These are phyloP conservation scores for Talaromyces albobiverticillius DNA, from an alignment of 2,329 filamentous ascomycete species.

Conservation along the genomic window DNA sequence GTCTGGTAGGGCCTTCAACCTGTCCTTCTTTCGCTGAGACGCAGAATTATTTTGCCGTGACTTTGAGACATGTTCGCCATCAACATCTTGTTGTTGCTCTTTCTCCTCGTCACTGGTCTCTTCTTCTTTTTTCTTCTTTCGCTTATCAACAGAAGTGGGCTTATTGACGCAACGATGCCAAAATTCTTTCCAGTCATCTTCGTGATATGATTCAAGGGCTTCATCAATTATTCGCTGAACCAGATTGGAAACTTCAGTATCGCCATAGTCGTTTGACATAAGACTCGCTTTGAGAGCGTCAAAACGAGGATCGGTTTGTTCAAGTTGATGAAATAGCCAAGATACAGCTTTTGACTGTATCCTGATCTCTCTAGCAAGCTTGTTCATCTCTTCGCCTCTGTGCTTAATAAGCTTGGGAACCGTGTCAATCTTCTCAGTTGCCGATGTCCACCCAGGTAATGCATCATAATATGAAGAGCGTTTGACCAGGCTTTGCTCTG, in stretches of 20 bases:
- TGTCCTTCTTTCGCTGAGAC: not conserved
- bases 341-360: conserved; percentile 26
- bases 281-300: conserved; percentile 27
- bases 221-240: conserved; percentile 21
- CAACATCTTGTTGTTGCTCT: not conserved
- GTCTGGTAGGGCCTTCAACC: conserved; percentile 12
- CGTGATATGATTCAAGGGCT: conserved; percentile 18
- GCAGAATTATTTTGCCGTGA: not conserved
- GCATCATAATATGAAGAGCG: conserved; percentile 38
- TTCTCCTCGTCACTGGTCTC: conserved; percentile 4
- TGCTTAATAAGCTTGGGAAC: conserved; percentile 29
- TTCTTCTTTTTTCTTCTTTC: not conserved
- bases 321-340: conserved; percentile 28
- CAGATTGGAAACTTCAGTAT: conserved; percentile 23
- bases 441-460: conserved; percentile 25
- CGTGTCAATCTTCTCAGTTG: conserved; percentile 27
- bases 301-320: conserved; percentile 23
- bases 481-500: conserved; percentile 56
- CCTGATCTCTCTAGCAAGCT: conserved; percentile 22
- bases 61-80: not conserved
- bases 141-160: not conserved
- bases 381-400: conserved; percentile 23
- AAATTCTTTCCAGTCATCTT: conserved; percentile 30
- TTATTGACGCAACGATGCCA: conserved; percentile 19
- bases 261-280: conserved; percentile 28